Evolutionary conservation across 2,329 filamentous ascomycete genomes (phyloP).

Genomic region (Claviceps sorghi): DNA sequence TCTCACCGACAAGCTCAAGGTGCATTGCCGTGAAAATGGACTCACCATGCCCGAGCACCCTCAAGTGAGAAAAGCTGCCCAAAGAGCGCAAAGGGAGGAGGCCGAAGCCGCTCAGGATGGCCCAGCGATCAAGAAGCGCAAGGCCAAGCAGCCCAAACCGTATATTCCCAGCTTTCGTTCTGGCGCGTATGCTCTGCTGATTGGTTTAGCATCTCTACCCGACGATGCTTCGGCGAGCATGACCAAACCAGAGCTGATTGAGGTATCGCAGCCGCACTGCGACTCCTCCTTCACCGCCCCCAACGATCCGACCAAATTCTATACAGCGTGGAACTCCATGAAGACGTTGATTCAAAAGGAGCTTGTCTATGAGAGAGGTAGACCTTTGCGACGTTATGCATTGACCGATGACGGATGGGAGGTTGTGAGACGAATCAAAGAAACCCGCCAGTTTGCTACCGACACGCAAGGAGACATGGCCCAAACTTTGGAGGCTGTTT

Average conservation of each 20-base stretch:
- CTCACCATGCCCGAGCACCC: slow-evolving; percentile 51
- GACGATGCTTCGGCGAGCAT: slow-evolving; percentile 39
- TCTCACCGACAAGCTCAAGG: slow-evolving; percentile 45
- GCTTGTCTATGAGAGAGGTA: slow-evolving; percentile 55
- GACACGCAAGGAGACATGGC: slow-evolving; percentile 9
- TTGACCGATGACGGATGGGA: slow-evolving; percentile 70
- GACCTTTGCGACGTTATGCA: slow-evolving; percentile 52
- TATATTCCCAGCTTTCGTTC: slow-evolving; percentile 63
- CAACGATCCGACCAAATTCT: slow-evolving; percentile 51
- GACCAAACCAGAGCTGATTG: slow-evolving; percentile 54
- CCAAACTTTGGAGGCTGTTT: not conserved
- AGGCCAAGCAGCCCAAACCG: slow-evolving; percentile 40
- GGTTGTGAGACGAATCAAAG: slow-evolving; percentile 49
- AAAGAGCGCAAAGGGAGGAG: slow-evolving; percentile 16
- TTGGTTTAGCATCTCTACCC: slow-evolving; percentile 48
- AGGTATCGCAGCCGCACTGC: slow-evolving; percentile 54
- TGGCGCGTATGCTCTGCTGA: slow-evolving; percentile 57
- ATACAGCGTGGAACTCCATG: slow-evolving; percentile 75
- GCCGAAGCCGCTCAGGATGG: slow-evolving; percentile 21
- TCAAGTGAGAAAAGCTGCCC: slow-evolving; percentile 25
- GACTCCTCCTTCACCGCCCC: slow-evolving; percentile 60
- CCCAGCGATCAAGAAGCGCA: slow-evolving; percentile 36
- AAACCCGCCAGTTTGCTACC: slow-evolving; percentile 26
- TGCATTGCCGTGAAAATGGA: slow-evolving; percentile 51
- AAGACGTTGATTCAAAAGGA: slow-evolving; percentile 61